Base-by-base conservation (phyloP, 352 stramenopile species). In the Pythium biforme region DNA sequence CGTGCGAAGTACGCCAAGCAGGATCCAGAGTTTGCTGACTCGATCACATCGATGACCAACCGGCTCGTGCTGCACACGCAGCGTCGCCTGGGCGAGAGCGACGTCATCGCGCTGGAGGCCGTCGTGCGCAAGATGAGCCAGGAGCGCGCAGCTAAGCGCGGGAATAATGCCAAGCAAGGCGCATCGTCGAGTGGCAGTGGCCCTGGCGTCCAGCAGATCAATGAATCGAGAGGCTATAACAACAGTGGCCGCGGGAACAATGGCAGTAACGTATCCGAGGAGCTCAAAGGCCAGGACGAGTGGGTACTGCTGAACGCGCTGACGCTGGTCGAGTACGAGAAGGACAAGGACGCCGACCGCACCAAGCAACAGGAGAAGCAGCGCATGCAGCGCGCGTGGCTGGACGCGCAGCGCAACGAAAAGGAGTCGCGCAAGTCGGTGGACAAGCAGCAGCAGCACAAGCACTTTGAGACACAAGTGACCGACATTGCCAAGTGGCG, bases 291-390 rank as follows among this genome's bases (percentile, higher is more conserved):
- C 4, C 77, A 86, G 31, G 81, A 90, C 55, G 81, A 90, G 59
- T 90, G 81, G 81, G 81, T 90, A 15, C 69, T 90, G 52, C 74
- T 90, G 12, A 88, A 90, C 50, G 81, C 81, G 12, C 73, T 90
- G 26, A 86, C 77, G 26, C 72, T 87, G n/a, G 79, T 90, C 22
- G 81, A 90, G 58, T 87, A 78, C 62, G 81, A 90, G 47, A 82
- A 74, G 37, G 76, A 83, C 43, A 73, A 86, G 33, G 70, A 77
- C 50, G 73, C 73, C 19, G 77, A 80, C 26, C 79, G 75, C 27
- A 10, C 33, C 15, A 69, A 64, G 64, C 31, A 72, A 12, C 9
- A 75, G 26, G 72, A 86, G 48, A 90, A 88, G 65, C 82, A 88
- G 62, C 67, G 56, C 15, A 72, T 79, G 58, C 81, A 90, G 66